Conservation (phyloP, 352 stramenopile species). For the Pythium monospermum region DNA sequence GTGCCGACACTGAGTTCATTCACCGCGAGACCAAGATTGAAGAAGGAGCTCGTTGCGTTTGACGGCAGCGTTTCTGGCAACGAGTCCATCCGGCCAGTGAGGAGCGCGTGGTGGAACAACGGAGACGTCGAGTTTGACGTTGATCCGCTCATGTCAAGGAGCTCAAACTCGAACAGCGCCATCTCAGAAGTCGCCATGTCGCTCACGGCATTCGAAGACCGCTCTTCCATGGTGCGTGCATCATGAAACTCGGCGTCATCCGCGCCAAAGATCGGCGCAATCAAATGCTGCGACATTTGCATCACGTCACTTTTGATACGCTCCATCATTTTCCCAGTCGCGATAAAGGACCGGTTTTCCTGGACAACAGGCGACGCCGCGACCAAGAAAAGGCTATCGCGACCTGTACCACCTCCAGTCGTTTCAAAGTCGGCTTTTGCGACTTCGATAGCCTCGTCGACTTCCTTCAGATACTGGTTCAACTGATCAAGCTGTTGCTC, state of each 20-base stretch:
- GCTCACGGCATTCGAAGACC: constrained; percentile 27
- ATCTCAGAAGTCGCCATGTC: constrained; percentile 58
- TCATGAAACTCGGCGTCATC: constrained; percentile 86
- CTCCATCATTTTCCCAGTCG: constrained; percentile 40
- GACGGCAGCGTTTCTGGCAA: constrained; percentile 67
- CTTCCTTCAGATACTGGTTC: constrained; percentile 52
- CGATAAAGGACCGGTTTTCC: constrained; percentile 4
- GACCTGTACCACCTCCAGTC: constrained; percentile 30
- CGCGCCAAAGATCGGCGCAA: constrained; percentile 68
- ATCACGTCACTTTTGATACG: constrained; percentile 53
- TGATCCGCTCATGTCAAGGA: constrained; percentile 73
- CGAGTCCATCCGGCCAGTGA: constrained; percentile 69
- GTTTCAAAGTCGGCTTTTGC: constrained; percentile 55
- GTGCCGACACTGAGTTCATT: constrained; percentile 77
- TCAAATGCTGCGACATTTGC: constrained; percentile 73
- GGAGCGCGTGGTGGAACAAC: constrained; percentile 79
- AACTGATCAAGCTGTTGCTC: constrained; percentile 73
- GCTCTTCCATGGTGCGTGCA: constrained; percentile 40
- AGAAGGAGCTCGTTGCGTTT: constrained; percentile 53
- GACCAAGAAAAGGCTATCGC: constrained; percentile 62
- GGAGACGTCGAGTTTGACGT: constrained; percentile 48
- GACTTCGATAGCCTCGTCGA: constrained; percentile 69
- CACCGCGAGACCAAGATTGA: constrained; percentile 57
- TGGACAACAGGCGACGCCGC: constrained; percentile 5
- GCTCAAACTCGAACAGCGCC: constrained; percentile 79